Evolutionary conservation across 2,329 filamentous ascomycete species (phyloP), one percentile per base, ranked within the genome.

Genomic region (Fusarium sp.): DNA sequence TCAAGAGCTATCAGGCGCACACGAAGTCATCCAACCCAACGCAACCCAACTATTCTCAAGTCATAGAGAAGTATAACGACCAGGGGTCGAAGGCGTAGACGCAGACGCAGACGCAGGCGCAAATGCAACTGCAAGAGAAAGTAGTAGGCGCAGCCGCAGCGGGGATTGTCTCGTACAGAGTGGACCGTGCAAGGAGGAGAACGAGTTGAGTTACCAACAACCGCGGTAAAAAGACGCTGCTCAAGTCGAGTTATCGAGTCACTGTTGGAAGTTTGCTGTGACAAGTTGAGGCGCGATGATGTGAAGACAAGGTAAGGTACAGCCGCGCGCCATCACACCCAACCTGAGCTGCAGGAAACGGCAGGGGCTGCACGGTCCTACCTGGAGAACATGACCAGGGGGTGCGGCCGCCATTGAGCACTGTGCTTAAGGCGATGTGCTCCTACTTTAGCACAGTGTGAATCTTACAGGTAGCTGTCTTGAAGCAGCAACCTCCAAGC

Each of bases 321-420:
- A 72, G 69, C 69, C 71, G 71, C 71, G 67, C 68, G 63, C 70
- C 63, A 61, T 56, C 57, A 69, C 55, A 53, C 56, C 49, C 60
- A 63, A 63, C 60, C 64, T 53, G 28, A 63, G 34, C 51, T 67
- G 59, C 64, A 65, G 64, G 47, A 68, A 65, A 32, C 42, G 7
- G 39, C 58, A 67, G 50, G 70, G 70, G 26, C 36, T n/a, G 34
- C 46, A 56, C 45, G 50, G 62, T 53, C 62, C 69, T 71, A 71
- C 65, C 49, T 47, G n/a, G 39, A 46, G 56, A 60, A 52, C 17
- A 45, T 21, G n/a, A 10, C 48, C 44, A 28, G 50, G 38, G 49
- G 43, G 56, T 57, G 39, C 43, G 56, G 40, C 26, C 43, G 40
- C 58, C 28, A 19, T 42, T 23, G n/a, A n/a, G 46, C 64, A 73